Conservation (phyloP, 345 rosid species). For the Populus davidiana region DNA sequence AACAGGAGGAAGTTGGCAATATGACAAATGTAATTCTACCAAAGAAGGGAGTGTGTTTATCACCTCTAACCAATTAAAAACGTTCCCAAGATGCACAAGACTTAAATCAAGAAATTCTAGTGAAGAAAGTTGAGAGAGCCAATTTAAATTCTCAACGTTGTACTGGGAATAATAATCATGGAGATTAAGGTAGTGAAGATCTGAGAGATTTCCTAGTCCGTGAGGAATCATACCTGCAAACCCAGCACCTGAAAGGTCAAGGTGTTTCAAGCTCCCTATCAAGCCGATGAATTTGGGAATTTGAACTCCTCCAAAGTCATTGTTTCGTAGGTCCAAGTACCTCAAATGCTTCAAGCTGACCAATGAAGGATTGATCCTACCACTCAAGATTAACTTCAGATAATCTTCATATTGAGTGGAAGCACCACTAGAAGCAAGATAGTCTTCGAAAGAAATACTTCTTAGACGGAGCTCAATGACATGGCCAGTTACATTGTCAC, state of each 20-base stretch:
- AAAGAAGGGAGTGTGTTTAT: slow-evolving; percentile 21
- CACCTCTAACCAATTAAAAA: slow-evolving; percentile 7
- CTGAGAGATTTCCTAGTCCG: slow-evolving; percentile 28
- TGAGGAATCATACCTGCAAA: slow-evolving; percentile 24
- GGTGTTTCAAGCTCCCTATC: slow-evolving; percentile 10
- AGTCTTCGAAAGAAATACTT: background rate
- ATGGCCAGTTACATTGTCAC: slow-evolving; percentile 21
- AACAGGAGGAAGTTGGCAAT: background rate
- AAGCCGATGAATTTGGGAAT: slow-evolving; percentile 18
- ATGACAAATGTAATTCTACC: background rate
- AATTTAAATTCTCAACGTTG: slow-evolving; percentile 14
- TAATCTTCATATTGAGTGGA: background rate
- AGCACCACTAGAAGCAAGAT: background rate
- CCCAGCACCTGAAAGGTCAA: slow-evolving; percentile 20
- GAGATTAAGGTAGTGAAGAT: slow-evolving; percentile 22
- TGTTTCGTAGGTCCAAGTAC: slow-evolving; percentile 24
- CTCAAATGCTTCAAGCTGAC: slow-evolving; percentile 18
- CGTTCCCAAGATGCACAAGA: background rate
- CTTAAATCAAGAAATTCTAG: slow-evolving; percentile 26
- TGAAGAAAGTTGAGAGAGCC: slow-evolving; percentile 23
- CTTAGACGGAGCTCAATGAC: slow-evolving; percentile 19
- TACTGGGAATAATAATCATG: background rate
- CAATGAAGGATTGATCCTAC: slow-evolving; percentile 24
- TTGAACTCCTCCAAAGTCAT: slow-evolving; percentile 4
- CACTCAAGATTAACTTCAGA: slow-evolving; percentile 7